Conservation (phyloP, 441 rosid species). For the Rhodomyrtus psidioides region DNA sequence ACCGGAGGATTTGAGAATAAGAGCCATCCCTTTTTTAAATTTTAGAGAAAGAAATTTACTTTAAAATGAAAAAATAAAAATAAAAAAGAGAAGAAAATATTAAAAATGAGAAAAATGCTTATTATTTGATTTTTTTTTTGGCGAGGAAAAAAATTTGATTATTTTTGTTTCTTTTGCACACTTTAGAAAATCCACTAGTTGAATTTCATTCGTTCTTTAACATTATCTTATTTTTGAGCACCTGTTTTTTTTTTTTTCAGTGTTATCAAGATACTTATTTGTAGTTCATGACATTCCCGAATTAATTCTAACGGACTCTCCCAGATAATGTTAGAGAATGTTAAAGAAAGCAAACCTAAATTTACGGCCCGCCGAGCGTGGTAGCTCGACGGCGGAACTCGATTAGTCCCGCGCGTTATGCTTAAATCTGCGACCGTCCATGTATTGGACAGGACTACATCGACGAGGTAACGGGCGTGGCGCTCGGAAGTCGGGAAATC, state of each 20-base stretch:
- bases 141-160: neutral
- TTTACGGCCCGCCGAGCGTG: no score
- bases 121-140: neutral
- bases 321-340: neutral
- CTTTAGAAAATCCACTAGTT: neutral
- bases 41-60: neutral
- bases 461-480: neutral
- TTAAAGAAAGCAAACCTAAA: neutral
- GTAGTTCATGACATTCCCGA: neutral
- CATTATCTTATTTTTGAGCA: neutral
- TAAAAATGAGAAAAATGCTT: neutral
- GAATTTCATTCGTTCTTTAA: neutral
- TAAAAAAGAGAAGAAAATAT: no score
- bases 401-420: neutral
- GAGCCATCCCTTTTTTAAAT: neutral
- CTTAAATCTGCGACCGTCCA: neutral
- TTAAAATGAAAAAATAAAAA: neutral
- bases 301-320: neutral
- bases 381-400: neutral
- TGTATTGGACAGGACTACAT: neutral
- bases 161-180: neutral
- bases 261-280: neutral
- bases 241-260: neutral
- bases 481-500: no score
- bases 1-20: neutral